These are phyloP conservation scores for Amanita fuliginea DNA, from an alignment of 768 basidiomycete genomes.

Conservation along the genomic window DNA sequence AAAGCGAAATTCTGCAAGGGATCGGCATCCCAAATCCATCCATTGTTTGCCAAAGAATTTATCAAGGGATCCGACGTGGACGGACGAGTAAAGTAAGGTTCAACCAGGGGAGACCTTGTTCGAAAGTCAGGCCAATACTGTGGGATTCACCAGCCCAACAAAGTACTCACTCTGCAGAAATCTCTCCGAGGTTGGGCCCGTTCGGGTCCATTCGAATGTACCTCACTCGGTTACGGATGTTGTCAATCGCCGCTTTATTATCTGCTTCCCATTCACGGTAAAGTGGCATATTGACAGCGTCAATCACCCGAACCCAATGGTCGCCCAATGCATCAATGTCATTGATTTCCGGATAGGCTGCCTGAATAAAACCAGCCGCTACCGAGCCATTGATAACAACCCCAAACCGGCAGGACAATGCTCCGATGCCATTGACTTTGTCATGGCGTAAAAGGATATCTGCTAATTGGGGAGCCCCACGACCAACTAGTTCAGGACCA, in stretches of 20 bases:
- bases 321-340: constrained; percentile 47
- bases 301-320: constrained; percentile 69
- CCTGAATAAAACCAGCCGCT: constrained; percentile 68
- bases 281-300: constrained; percentile 79
- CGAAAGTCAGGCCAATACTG: constrained; percentile 5
- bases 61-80: constrained; percentile 33
- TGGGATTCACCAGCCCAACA: not conserved
- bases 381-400: constrained; percentile 48
- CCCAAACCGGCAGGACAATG: constrained; percentile 56
- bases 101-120: constrained; percentile 71
- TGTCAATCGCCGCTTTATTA: constrained; percentile 57
- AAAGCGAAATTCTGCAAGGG: constrained; percentile 92
- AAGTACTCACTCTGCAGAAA: constrained; percentile 54
- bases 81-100: constrained; percentile 87
- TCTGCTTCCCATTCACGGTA: constrained; percentile 87
- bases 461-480: constrained; percentile 55
- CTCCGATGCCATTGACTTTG: constrained; percentile 47
- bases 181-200: constrained; percentile 78
- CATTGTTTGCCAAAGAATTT: constrained; percentile 91
- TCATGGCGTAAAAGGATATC: constrained; percentile 42
- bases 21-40: constrained; percentile 98
- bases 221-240: constrained; percentile 63
- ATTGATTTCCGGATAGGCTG: constrained; percentile 43
- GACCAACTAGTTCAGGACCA: constrained; percentile 47
- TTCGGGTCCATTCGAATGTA: constrained; percentile 75